A percentile compares a stretch with the other conserved stretches of the same genome.
These are phyloP conservation scores for Acer saccharum DNA, from an alignment of 345 rosid genomes.

Conservation along the genomic window DNA sequence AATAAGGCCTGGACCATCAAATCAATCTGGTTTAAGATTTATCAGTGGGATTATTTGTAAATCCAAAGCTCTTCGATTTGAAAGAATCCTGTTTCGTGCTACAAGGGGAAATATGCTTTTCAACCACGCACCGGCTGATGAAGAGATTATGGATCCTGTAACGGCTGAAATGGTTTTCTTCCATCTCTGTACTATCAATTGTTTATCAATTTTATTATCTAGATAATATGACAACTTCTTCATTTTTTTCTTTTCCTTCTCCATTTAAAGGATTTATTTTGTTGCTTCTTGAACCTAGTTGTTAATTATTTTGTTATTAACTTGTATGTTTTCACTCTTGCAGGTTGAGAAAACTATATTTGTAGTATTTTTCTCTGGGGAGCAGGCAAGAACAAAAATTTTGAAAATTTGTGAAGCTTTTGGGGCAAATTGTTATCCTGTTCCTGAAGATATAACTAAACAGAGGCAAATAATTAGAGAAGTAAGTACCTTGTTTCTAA, in stretches of 20 bases:
- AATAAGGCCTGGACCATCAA: conserved; percentile 58
- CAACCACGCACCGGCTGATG: conserved; percentile 87
- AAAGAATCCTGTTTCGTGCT: conserved; percentile 95
- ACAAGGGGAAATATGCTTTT: conserved; percentile 99
- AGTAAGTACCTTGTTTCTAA: conserved; percentile 48
- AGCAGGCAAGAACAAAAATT: conserved; percentile 89
- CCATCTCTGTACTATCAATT: conserved; percentile 10
- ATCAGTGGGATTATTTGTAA: conserved; percentile 84
- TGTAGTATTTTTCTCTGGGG: conserved; percentile 96
- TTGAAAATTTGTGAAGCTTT: conserved; percentile 94
- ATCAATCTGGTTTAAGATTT: conserved; percentile 82
- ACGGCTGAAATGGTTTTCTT: conserved; percentile 77
- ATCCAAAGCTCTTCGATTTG: conserved; percentile 72
- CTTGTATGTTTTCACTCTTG: conserved; percentile 21
- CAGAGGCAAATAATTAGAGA: conserved; percentile 91
- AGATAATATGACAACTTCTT: conserved; percentile 1
- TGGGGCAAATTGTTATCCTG: conserved; percentile 95
- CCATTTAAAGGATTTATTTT: conserved; percentile 3
- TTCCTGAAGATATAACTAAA: conserved; percentile 85
- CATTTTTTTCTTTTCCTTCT: neutral
- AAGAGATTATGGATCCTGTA: conserved; percentile 88
- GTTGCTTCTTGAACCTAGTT: neutral
- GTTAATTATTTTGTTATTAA: conserved; percentile 17
- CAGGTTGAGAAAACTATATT: conserved; percentile 89
- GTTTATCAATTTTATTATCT: conserved; percentile 9